Evolutionary conservation across 139 green algal species (phyloP), one percentile per base, ranked within the genome.

Genomic region (Chlamydomonas applanata): DNA sequence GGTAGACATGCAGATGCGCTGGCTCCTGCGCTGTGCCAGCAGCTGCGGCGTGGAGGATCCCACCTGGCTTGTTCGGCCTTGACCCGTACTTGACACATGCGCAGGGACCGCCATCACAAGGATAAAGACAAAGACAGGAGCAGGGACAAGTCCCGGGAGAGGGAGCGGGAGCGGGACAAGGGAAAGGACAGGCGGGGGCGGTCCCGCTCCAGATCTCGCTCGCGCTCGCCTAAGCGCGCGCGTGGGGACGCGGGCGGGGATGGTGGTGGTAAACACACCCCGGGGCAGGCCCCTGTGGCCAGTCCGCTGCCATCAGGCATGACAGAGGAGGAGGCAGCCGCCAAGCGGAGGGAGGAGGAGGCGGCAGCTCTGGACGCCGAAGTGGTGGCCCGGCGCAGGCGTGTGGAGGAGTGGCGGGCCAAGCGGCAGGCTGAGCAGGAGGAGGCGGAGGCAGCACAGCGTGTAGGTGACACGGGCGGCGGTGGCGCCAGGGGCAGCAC

Each of bases 341-440:
- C 60, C n/a, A 69, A 80, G 53, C 30, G 60, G 56, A 35, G 74
- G 7, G 74, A 75, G 27, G 67, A 46, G 11, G 87, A 92, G 74
- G 64, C 84, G 49, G 74, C 79, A 33, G 76, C 81, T 17, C 82
- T 93, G 29, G 88, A 95, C 62, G 85, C 74, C 14, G 85, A 94
- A 71, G 84, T 86, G 69, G 88, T 93, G 81, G 80, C 83, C 70
- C 75, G 88, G 45, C 78, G 91, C 35, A 83, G 83, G 79, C 76
- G 89, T 16, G 82, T 94, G 20, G 82, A 92, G 80, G 87, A 88
- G 63, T 95, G 91, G 91, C 88, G 90, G 36, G 57, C 52, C 46
- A 83, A 82, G 49, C 83, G 82, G 44, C 22, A 69, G 14, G 73
- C 54, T 13, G 76, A 27, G 75, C 54, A 78, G 78, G 61, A 72